Conservation (phyloP, 352 stramenopile genomes). For the Phytopythium oedochilum region DNA sequence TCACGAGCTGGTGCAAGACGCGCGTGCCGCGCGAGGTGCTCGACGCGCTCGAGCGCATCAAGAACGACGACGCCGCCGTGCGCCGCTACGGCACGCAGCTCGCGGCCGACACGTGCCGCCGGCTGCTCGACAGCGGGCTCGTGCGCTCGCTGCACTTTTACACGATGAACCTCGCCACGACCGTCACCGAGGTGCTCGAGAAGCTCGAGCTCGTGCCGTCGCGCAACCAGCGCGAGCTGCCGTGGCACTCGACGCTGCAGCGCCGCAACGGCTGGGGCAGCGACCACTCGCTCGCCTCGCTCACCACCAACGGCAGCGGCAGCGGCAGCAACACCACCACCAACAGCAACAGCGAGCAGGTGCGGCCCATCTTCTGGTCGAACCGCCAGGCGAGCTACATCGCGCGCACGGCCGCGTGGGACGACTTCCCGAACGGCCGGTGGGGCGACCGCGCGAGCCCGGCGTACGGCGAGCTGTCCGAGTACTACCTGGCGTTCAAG, state of each 20-base stretch:
- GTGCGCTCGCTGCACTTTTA: constrained; percentile 91
- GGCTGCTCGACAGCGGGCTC: constrained; percentile 68
- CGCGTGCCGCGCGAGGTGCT: constrained; percentile 89
- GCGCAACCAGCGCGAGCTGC: constrained; percentile 59
- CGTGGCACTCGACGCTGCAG: constrained; percentile 66
- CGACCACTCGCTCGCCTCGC: constrained; percentile 6
- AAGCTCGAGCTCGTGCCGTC: constrained; percentile 59
- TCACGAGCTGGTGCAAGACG: constrained; percentile 98
- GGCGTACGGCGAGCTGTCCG: constrained; percentile 94
- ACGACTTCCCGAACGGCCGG: constrained; percentile 95
- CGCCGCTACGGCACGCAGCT: constrained; percentile 94
- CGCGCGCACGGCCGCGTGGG: constrained; percentile 94
- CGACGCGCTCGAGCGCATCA: constrained; percentile 73
- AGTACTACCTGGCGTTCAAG: constrained; percentile 91
- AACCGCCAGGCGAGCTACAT: constrained; percentile 98
- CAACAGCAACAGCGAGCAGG: constrained; percentile 66
- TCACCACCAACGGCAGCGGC: constrained; percentile 45
- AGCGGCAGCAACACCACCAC: constrained; percentile 49
- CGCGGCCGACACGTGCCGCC: constrained; percentile 91
- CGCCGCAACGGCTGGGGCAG: constrained; percentile 34
- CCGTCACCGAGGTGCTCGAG: constrained; percentile 82
- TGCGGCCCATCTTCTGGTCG: constrained; percentile 98
- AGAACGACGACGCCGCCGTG: constrained; percentile 93
- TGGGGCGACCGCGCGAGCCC: constrained; percentile 95
- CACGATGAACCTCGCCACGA: constrained; percentile 93